Evolutionary conservation across 257 asterid genomes (phyloP).

Genomic region (Striga asiatica): DNA sequence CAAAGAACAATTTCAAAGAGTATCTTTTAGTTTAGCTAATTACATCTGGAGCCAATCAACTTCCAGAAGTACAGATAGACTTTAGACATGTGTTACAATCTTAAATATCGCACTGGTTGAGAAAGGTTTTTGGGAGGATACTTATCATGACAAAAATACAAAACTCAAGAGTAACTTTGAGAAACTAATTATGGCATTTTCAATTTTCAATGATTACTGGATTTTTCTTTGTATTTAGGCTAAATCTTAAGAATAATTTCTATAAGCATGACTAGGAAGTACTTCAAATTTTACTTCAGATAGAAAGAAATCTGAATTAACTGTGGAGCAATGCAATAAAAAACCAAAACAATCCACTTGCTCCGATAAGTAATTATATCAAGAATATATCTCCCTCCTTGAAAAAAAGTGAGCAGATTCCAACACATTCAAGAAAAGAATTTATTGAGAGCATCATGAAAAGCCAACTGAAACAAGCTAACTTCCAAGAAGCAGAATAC

Average conservation of each 20-base stretch:
- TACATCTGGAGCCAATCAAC: too few relatives aligned
- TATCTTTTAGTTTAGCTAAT: too few relatives aligned
- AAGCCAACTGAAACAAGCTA: neutral
- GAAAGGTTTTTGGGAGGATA: too few relatives aligned
- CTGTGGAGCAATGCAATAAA: neutral
- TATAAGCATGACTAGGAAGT: neutral
- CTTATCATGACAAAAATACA: too few relatives aligned
- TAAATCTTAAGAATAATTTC: neutral
- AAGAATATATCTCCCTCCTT: neutral
- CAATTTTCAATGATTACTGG: neutral
- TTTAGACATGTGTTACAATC: neutral
- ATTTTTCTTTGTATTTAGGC: neutral
- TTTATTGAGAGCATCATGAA: neutral
- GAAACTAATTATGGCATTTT: too few relatives aligned
- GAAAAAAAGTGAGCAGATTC: neutral
- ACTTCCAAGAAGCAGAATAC: neutral
- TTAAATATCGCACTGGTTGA: too few relatives aligned
- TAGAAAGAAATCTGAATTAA: neutral
- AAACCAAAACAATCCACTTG: neutral
- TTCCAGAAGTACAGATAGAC: neutral
- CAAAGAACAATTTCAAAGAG: too few relatives aligned
- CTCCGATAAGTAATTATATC: neutral
- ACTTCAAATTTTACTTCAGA: neutral
- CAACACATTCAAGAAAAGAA: neutral
- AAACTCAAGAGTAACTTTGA: too few relatives aligned